phyloP scores from a whole-genome alignment of 2,329 filamentous ascomycete genomes.

The Plenodomus lindquistii region DNA sequence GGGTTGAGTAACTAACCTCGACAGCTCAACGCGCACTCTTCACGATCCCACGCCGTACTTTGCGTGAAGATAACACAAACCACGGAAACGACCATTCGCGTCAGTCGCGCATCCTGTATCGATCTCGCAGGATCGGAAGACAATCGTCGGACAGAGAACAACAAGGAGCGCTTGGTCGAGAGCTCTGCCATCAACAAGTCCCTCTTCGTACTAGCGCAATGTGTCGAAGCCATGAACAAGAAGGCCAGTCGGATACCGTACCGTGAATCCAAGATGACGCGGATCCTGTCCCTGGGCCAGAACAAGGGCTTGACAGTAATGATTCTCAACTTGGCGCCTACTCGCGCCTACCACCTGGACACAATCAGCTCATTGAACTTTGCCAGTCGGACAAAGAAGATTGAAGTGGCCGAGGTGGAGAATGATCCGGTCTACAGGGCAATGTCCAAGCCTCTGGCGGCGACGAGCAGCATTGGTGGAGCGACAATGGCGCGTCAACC shows the following conservation, averaged over 20 bases:
- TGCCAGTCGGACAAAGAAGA: constrained; percentile 92
- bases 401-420: constrained; percentile 92
- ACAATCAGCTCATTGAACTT: constrained; percentile 93
- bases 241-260: constrained; percentile 81
- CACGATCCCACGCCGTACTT: constrained; percentile 85
- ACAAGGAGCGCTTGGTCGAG: constrained; percentile 88
- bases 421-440: constrained; percentile 81
- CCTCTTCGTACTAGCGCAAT: constrained; percentile 90
- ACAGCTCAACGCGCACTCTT: constrained; percentile 84
- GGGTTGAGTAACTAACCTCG: constrained; percentile 1
- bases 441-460: constrained; percentile 43
- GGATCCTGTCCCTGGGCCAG: constrained; percentile 87
- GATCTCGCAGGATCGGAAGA: constrained; percentile 95
- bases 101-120: constrained; percentile 90
- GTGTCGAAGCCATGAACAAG: constrained; percentile 89
- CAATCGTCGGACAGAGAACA: constrained; percentile 91
- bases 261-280: constrained; percentile 95
- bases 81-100: constrained; percentile 65
- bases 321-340: constrained; percentile 90
- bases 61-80: constrained; percentile 85
- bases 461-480: constrained; percentile 40
- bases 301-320: constrained; percentile 95
- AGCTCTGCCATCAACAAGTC: constrained; percentile 98
- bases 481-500: constrained; percentile 68
- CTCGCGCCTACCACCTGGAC: constrained; percentile 91